Evolutionary conservation across 139 green algal genomes (phyloP).

Genomic region (Haematococcus lacustris): DNA sequence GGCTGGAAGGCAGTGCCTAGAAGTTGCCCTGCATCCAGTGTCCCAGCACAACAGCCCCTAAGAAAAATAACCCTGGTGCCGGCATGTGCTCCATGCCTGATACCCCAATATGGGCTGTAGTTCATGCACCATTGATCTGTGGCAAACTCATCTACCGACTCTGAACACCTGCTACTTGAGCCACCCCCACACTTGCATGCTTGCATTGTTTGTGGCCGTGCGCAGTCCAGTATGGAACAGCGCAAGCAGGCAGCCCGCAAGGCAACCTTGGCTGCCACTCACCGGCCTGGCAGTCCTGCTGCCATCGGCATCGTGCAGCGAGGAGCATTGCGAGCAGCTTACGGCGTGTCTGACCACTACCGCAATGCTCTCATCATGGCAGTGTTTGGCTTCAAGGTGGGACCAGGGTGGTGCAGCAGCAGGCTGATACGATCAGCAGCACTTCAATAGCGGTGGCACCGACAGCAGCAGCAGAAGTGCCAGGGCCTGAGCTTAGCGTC

Average conservation of each 20-base stretch:
- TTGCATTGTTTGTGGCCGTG: not conserved
- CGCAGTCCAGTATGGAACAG: constrained; percentile 13
- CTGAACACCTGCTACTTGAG: not conserved
- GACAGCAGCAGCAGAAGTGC: not conserved
- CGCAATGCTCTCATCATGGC: constrained; percentile 66
- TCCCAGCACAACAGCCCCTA: too few relatives aligned
- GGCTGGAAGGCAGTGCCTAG: not conserved
- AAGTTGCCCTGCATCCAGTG: too few relatives aligned
- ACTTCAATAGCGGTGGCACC: not conserved
- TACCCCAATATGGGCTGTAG: not conserved
- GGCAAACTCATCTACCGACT: not conserved
- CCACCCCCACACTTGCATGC: not conserved
- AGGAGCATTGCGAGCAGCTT: constrained; percentile 20
- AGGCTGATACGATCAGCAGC: not conserved
- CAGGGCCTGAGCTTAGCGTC: not conserved
- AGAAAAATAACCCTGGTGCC: too few relatives aligned
- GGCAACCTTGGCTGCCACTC: constrained; percentile 6
- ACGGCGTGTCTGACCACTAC: constrained; percentile 49
- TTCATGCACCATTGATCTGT: not conserved
- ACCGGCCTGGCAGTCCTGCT: not conserved
- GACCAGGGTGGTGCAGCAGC: not conserved
- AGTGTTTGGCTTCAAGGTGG: constrained; percentile 85
- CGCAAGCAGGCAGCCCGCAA: not conserved
- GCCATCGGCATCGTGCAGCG: constrained; percentile 14
- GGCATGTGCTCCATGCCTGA: too few relatives aligned